Base-by-base conservation (phyloP, 192 early-diverging fungal species). In the Lobosporangium transversale region DNA sequence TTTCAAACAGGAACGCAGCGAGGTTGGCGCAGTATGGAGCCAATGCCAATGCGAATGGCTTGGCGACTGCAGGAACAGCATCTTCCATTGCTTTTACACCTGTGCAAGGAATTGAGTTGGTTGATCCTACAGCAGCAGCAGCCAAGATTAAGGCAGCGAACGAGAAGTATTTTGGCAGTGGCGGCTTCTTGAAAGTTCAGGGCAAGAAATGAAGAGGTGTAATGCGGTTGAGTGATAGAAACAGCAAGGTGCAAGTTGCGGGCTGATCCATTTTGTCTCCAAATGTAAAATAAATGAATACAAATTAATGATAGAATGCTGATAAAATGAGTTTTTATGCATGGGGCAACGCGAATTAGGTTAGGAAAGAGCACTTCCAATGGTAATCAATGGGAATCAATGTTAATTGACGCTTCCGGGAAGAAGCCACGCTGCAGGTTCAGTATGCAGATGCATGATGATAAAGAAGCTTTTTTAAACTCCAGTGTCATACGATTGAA, bases 41-140 rank as follows among this genome's bases (percentile, higher is more conserved):
- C 23, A 83, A 80, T 73, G 83, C 78, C 82, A 80, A 75, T 69
- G 49, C 56, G 49, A 60, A 71, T 44, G 81, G 84, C 6, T 66
- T 83, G 2, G 64, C 78, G 12, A 89, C 91, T 3, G 93, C 95
- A 23, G 97, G 97, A 12, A 81, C 95, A 44, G 89, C 92, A 0
- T 90, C 95, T 0, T 95, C 95, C 18, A 83, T 98, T 12, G 92
- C 97, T 2, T 97, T 98, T 59, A 98, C 95, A 8, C 95, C 97
- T 11, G 91, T 95, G 17, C 94, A 98, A 66, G 95, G 95, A 55
- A 93, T 98, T 67, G 97, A 98, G 79, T 74, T 98, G 27, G 88
- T 90, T 32, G 94, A 96, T 68, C 97, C 97, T 2, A 91, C 90
- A 21, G 84, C 86, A 1, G 68, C 76, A 2, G 82, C 88, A 36